Base-by-base conservation (phyloP, 345 rosid genomes). In the Leavenworthia alabamica region DNA sequence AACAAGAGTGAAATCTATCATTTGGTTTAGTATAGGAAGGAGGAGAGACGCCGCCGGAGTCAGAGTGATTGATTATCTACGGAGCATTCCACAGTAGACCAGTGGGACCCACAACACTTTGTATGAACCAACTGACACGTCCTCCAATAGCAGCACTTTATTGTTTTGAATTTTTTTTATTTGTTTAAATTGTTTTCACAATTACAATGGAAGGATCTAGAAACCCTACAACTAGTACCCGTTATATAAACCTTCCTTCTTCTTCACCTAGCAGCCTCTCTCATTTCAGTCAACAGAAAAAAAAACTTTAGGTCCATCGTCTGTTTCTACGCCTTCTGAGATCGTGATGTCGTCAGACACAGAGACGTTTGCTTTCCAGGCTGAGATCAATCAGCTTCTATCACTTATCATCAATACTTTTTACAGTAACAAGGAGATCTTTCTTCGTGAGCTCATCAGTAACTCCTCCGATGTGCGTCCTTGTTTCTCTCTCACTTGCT, bases 301-400 rank as follows among this genome's bases (percentile, higher is more conserved):
- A n/a, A n/a, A n/a, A n/a, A n/a, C n/a, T n/a, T 47, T 0, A 35
- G n/a, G n/a, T n/a, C n/a, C n/a, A n/a, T n/a, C n/a, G n/a, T n/a
- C n/a, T n/a, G 19, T 1, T 32, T n/a, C 55, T 55, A n/a, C 60
- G 11, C 11, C 41, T 49, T 64, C 60, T 23, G 5, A 4, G 47
- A 55, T 23, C 24, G 46, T 7, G 45, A 67, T 67, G 84, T 80
- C 66, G 13, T n/a, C 41, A 5, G 88, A 81, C 10, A 48, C 67
- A 0, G 91, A 85, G 80, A 82, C 88, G 60, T 82, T 85, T 39
- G 88, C 87, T 12, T 84, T 84, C 56, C 90, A 82, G 62, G 88
- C 87, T 13, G 90, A 82, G 83, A 84, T 84, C 76, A 84, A 84
- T 40, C 90, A 84, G 80, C 81, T 84, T 16, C 64, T 84, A 64